Base-by-base conservation (phyloP, 2,329 filamentous ascomycete species). In the Leptographium lundbergii region DNA sequence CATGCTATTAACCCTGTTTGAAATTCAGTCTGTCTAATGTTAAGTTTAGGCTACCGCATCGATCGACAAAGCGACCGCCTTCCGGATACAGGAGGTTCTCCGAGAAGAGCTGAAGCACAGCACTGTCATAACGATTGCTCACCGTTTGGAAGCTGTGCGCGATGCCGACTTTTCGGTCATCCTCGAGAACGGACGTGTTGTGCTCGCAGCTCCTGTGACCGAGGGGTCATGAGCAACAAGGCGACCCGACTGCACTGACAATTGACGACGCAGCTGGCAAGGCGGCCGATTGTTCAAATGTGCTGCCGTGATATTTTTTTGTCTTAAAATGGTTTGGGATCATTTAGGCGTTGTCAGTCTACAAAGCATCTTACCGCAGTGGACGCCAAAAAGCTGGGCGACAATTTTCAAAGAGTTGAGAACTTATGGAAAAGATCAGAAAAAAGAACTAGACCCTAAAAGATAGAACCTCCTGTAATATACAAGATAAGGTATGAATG, bases 121-220 rank as follows among this genome's bases (percentile, higher is more conserved):
- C 63, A 86, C 83, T 0, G 81, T 86, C 2, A 82, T 86, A 50
- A 84, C 82, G 0, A 85, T 86, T 66, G 82, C 83, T n/a, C 83
- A 86, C 67, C 75, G 82, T 1, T 70, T 85, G 1, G 80, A 85
- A 67, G 84, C 83, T 0, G 84, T 87, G 11, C 73, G 75, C 62
- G 79, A 81, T 61, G 81, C 81, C 0, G 75, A 77, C 56, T 84
- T 77, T 66, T 80, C 77, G 58, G 67, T 84, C 54, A 69, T 80
- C 34, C 65, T 84, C 54, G 79, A 83, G 39, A 70, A 70, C 17
- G 81, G 81, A 1, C 68, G 69, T 19, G 75, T 84, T 0, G 70
- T 81, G 0, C 58, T 62, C 11, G 64, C 64, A 1, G 61, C 34
- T 5, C 61, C 59, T 1, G 56, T 61, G 36, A 29, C 34, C 6